phyloP scores from a whole-genome alignment of 352 stramenopile species.

The Phytophthora crassamura region DNA sequence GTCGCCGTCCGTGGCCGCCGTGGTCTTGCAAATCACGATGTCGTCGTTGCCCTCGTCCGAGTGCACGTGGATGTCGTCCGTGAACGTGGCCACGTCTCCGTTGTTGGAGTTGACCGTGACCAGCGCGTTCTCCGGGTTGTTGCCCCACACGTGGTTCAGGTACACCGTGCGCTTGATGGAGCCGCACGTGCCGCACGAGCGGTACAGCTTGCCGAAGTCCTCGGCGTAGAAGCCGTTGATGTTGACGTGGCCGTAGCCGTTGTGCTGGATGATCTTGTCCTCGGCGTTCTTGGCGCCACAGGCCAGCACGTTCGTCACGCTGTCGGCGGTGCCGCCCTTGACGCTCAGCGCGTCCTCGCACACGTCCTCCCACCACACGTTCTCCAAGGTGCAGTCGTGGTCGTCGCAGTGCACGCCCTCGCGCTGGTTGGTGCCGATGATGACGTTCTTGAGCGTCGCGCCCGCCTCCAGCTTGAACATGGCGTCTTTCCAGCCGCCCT shows the following conservation, averaged over 20 bases:
- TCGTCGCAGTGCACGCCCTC: too few relatives aligned
- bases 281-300: constrained; percentile 33
- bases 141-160: constrained; percentile 46
- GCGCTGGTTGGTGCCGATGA: constrained; percentile 49
- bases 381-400: constrained; percentile 41
- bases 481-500: constrained; percentile 30
- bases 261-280: constrained; percentile 60
- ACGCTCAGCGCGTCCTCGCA: constrained; percentile 49
- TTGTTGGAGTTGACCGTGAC: constrained; percentile 54
- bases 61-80: constrained; percentile 36
- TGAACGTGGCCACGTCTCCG: constrained; percentile 44
- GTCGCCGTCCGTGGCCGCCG: constrained; percentile 26
- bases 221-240: constrained; percentile 53
- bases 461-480: constrained; percentile 46
- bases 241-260: constrained; percentile 46
- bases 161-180: constrained; percentile 42
- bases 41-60: constrained; percentile 28
- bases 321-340: constrained; percentile 37
- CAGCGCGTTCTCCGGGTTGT: constrained; percentile 40
- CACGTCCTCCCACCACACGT: constrained; percentile 48
- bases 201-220: too few relatives aligned
- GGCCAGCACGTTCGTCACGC: constrained; percentile 41
- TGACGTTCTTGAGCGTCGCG: constrained; percentile 51
- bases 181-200: too few relatives aligned
- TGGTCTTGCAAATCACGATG: constrained; percentile 36